phyloP scores from a whole-genome alignment of 257 asterid species.

The Salvia rosmarinus region DNA sequence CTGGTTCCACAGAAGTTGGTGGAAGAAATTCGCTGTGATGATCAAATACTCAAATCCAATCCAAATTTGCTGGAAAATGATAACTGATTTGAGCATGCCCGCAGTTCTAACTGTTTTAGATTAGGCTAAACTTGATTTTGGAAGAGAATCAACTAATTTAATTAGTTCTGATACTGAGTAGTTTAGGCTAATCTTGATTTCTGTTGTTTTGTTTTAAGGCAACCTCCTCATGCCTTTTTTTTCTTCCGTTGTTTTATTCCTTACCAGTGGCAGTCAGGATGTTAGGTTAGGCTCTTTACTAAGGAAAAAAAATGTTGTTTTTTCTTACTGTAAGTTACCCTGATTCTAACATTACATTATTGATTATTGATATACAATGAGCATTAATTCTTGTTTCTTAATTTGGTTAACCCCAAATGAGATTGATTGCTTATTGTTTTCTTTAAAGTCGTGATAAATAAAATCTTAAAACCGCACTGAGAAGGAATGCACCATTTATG shows the following conservation, averaged over 20 bases:
- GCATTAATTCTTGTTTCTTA: not conserved
- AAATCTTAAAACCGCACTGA: constrained; percentile 34
- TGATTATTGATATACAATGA: constrained; percentile 1
- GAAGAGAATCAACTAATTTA: too few species aligned
- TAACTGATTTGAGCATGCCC: too few species aligned
- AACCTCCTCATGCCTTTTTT: constrained; percentile 19
- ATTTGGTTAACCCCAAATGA: not conserved
- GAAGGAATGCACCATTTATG: constrained; percentile 18
- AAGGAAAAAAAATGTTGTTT: constrained; percentile 26
- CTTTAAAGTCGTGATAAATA: too few species aligned
- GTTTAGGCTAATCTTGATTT: constrained; percentile 26
- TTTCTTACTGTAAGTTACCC: constrained; percentile 18
- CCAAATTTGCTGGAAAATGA: constrained; percentile 9
- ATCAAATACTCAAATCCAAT: constrained; percentile 29
- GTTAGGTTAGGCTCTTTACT: constrained; percentile 24
- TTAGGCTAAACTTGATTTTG: too few species aligned
- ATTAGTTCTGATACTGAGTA: not conserved
- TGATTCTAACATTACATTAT: constrained; percentile 17
- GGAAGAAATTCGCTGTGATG: constrained; percentile 34
- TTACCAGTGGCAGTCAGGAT: too few species aligned
- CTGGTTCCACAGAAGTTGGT: constrained; percentile 55
- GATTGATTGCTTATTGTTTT: constrained; percentile 28
- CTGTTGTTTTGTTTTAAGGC: constrained; percentile 22
- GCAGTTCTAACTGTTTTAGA: not conserved
- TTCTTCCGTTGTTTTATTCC: too few species aligned